Base-by-base conservation (phyloP, 306 rosid species). In the Begonia fuchsioides region DNA sequence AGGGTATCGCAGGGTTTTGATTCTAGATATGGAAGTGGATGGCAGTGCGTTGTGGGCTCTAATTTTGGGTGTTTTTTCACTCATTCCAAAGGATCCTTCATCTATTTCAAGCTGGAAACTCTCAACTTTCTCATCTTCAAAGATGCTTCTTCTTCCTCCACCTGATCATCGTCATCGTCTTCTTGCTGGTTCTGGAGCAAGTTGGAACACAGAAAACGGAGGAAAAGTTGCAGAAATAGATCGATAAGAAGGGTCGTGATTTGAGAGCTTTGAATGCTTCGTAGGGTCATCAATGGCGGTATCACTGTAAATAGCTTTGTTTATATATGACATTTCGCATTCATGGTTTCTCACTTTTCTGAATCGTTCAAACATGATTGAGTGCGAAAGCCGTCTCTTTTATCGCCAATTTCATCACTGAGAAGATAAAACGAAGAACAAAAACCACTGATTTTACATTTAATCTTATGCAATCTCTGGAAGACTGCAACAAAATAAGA, bases 1-100 rank as follows among this genome's bases (percentile, higher is more conserved):
- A 2, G 26, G 26, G 26, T 4, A 19, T 4, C 4, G 26, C 47
- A 84, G 98, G 98, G 76, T 60, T 79, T 90, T 76, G 98, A 79
- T 62, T 44, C 60, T 56, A 77, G 65, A 64, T 79, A 76, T 67
- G 95, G 94, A 40, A 14, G 60, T 50, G 94, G 98, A 48, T 90
- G n/a, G n/a, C n/a, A n/a, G n/a, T n/a, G n/a, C n/a, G n/a, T n/a
- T n/a, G n/a, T n/a, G n/a, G n/a, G n/a, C 95, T 76, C 94, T 32
- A 90, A 72, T 66, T 90, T 90, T 75, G 98, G 95, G 68, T 84
- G 95, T 68, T 90, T 73, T 66, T 90, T 90, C 76, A 90, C 98
- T 52, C 94, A 90, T 58, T 68, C 83, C 8, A 73, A 85, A 61
- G 98, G 95, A 16, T 68, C 79, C 53, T 90, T 85, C 81, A 75